Base-by-base conservation (phyloP, 202 grass and related monocot genomes). In the Elaeis oleifera region DNA sequence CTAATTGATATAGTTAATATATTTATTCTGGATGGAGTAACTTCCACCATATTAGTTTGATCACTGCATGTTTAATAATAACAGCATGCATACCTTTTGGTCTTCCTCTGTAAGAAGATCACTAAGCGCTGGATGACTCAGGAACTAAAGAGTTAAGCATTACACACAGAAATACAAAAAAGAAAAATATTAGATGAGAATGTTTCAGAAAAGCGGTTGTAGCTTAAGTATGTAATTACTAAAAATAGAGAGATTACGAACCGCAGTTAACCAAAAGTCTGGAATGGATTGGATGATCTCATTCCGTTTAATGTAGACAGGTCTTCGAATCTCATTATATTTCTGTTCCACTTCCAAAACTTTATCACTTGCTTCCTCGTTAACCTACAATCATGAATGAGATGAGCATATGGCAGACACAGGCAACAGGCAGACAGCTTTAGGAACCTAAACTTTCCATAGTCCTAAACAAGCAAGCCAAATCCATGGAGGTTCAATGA, bases 301-400 rank as follows among this genome's bases (percentile, higher is more conserved):
- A 88, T 78, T 87, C 21, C 86, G 70, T 16, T 18, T 83, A 74
- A 61, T 54, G 68, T 90, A 96, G 65, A 96, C 64, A 29, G 84
- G 86, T 80, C 63, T 76, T 49, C 86, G 81, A 69, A 88, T 69
- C 68, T 85, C 49, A 82, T 85, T 90, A 83, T 90, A 96, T 63
- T 96, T 96, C 78, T 88, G 86, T 66, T 90, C 86, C 70, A 96
- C 87, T 70, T 96, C 86, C 56, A 96, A 58, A 68, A 96, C 81
- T 71, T 88, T 78, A 63, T 96, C 73, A 32, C 81, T 85, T 63
- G 90, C 90, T 81, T 96, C 86, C 62, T 90, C 86, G 17, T 96
- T 96, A 63, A 95, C 77, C 81, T 95, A 66, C 23, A 69, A 71
- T 9, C 50, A 60, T 51, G 65, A 52, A 63, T 72, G 31, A 25